A percentile compares a stretch with the other conserved stretches of the same genome.
Conservation (phyloP, 2,329 filamentous ascomycete genomes). For the Penicillium polonicum region DNA sequence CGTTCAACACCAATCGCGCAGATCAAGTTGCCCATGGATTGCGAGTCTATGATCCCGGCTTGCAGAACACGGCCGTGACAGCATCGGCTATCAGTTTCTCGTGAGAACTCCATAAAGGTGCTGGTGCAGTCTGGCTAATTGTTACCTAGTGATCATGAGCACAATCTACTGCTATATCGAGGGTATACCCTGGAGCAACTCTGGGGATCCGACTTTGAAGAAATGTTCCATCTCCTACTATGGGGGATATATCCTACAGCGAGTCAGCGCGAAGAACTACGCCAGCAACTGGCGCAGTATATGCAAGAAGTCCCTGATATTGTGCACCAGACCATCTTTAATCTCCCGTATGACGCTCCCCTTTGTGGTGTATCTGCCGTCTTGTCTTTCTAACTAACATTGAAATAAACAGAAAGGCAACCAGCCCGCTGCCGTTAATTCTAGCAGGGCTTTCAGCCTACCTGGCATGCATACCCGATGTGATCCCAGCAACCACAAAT, state of each 20-base stretch:
- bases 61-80: conserved; percentile 35
- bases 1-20: conserved; percentile 14
- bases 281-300: conserved; percentile 19
- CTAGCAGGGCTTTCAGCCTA: conserved; percentile 32
- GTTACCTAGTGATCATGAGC: conserved; percentile 28
- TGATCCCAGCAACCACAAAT: conserved; percentile 22
- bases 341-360: conserved; percentile 25
- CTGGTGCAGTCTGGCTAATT: background rate
- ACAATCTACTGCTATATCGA: conserved; percentile 30
- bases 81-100: conserved; percentile 34
- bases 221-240: conserved; percentile 33
- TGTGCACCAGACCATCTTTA: conserved; percentile 25
- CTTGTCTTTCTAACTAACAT: background rate
- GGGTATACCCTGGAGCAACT: conserved; percentile 33
- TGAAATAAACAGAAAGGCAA: conserved; percentile 12
- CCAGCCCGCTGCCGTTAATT: conserved; percentile 29
- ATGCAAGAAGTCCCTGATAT: conserved; percentile 23
- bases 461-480: conserved; percentile 20
- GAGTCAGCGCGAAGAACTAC: conserved; percentile 19
- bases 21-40: conserved; percentile 30
- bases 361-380: no score
- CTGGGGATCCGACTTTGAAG: conserved; percentile 33
- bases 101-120: conserved; percentile 16
- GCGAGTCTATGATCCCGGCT: conserved; percentile 35
- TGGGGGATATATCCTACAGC: conserved; percentile 31